A percentile compares a stretch with the other conserved stretches of the same genome.
Evolutionary conservation across 805 yeast genomes (phyloP).

Genomic region (Kluyveromyces siamensis): DNA sequence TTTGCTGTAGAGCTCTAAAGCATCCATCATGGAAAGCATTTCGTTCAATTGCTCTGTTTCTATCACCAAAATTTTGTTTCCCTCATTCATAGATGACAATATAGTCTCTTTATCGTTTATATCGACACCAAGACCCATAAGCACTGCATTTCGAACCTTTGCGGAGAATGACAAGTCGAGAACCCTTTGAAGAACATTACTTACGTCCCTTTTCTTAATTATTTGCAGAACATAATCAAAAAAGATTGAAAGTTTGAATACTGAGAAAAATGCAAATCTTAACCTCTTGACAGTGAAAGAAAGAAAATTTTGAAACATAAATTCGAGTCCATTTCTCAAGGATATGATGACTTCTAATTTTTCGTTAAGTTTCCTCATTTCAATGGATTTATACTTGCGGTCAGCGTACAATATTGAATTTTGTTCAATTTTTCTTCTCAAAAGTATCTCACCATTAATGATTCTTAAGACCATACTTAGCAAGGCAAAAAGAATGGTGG

Average conservation of each 20-base stretch:
- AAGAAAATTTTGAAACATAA: constrained; percentile 17
- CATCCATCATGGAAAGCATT: constrained; percentile 1
- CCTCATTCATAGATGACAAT: constrained; percentile 12
- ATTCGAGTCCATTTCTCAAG: constrained; percentile 19
- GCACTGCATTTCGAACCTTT: constrained; percentile 8
- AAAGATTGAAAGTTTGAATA: constrained; percentile 23
- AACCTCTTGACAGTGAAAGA: constrained; percentile 18
- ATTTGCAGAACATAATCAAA: constrained; percentile 24
- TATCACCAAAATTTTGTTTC: constrained; percentile 12
- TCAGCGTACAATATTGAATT: neutral
- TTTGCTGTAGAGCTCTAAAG: neutral
- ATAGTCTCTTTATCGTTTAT: constrained; percentile 13
- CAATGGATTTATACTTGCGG: neutral
- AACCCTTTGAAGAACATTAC: constrained; percentile 16
- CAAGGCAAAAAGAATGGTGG: constrained; percentile 18
- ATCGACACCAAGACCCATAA: constrained; percentile 20
- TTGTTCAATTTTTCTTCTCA: constrained; percentile 10
- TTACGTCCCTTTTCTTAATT: constrained; percentile 22
- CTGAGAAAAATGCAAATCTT: constrained; percentile 25
- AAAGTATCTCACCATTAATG: constrained; percentile 15
- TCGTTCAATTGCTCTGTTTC: constrained; percentile 7
- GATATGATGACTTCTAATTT: constrained; percentile 17
- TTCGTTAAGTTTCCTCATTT: constrained; percentile 4
- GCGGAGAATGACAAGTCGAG: constrained; percentile 7
- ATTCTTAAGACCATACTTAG: constrained; percentile 20